Conservation (phyloP, 345 rosid species). For the Sonneratia alba region DNA sequence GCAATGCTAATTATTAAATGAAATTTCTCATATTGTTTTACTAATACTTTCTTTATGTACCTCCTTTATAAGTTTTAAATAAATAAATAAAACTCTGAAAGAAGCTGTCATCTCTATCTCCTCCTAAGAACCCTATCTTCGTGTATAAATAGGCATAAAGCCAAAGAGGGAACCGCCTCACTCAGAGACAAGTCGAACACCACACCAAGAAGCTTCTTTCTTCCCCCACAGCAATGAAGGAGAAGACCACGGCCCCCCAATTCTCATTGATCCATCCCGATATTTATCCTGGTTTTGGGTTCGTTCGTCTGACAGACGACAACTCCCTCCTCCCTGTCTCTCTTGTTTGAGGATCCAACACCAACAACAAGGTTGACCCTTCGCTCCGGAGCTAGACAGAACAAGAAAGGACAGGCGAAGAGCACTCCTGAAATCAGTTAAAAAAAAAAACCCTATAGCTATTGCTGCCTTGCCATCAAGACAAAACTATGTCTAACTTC, state of each 20-base stretch:
- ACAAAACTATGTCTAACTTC: constrained; percentile 42
- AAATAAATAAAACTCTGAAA: too few species aligned
- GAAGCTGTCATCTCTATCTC: constrained; percentile 7
- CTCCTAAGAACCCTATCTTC: neutral
- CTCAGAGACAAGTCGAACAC: constrained; percentile 7
- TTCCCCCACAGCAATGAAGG: constrained; percentile 19
- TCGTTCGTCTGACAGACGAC: constrained; percentile 16
- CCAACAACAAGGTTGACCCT: neutral
- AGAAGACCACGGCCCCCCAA: neutral
- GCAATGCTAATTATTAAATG: too few species aligned
- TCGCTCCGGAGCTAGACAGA: neutral
- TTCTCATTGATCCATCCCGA: constrained; percentile 28
- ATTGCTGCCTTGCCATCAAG: neutral
- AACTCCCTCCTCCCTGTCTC: constrained; percentile 8
- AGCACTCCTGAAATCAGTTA: neutral
- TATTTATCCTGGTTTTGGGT: constrained; percentile 27
- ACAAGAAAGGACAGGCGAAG: neutral
- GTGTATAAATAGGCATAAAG: constrained; percentile 23
- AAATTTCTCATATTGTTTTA: too few species aligned
- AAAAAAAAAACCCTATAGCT: neutral
- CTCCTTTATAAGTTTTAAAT: too few species aligned
- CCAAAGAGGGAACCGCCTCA: constrained; percentile 45
- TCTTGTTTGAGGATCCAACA: constrained; percentile 1
- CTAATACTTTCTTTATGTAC: too few species aligned
- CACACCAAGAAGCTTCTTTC: constrained; percentile 7